These are phyloP conservation scores for Colletotrichum euphorbiae DNA, from an alignment of 2,329 filamentous ascomycete species.

Conservation along the genomic window DNA sequence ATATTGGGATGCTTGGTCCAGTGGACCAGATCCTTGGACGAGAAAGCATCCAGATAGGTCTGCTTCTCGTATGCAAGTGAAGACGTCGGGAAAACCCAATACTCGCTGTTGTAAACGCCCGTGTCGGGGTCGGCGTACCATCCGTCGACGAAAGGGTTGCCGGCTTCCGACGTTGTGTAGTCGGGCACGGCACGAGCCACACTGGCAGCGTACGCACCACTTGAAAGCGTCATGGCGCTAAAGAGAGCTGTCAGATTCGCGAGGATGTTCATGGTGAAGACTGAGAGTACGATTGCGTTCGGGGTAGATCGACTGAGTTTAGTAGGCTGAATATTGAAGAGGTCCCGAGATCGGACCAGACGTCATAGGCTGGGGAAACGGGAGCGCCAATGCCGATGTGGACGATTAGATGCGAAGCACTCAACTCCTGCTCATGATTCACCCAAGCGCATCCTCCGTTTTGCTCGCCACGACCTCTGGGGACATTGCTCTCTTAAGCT, in stretches of 20 bases:
- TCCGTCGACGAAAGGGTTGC: conserved; percentile 61
- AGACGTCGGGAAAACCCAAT: conserved; percentile 62
- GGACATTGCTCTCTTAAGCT: background rate
- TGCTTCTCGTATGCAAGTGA: conserved; percentile 58
- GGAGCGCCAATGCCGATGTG: background rate
- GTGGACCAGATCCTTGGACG: conserved; percentile 58
- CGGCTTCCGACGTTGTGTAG: conserved; percentile 54
- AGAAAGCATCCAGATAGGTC: conserved; percentile 64
- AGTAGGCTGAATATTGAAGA: no score
- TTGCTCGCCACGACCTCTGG: background rate
- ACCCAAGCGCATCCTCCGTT: background rate
- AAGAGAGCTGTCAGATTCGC: background rate
- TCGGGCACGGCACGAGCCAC: conserved; percentile 42
- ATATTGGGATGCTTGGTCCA: conserved; percentile 61
- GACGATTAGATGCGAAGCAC: no score
- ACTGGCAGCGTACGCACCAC: background rate
- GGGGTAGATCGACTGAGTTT: no score
- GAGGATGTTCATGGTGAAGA: background rate
- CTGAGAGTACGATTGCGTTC: no score
- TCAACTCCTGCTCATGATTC: background rate
- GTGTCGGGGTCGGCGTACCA: conserved; percentile 65
- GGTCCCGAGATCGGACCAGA: background rate
- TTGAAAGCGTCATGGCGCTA: conserved; percentile 1
- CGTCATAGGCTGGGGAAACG: background rate
- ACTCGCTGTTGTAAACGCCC: conserved; percentile 57